Evolutionary conservation across 1,284 basidiomycete genomes (phyloP).

Genomic region (Melanopsichium pennsylvanicum): DNA sequence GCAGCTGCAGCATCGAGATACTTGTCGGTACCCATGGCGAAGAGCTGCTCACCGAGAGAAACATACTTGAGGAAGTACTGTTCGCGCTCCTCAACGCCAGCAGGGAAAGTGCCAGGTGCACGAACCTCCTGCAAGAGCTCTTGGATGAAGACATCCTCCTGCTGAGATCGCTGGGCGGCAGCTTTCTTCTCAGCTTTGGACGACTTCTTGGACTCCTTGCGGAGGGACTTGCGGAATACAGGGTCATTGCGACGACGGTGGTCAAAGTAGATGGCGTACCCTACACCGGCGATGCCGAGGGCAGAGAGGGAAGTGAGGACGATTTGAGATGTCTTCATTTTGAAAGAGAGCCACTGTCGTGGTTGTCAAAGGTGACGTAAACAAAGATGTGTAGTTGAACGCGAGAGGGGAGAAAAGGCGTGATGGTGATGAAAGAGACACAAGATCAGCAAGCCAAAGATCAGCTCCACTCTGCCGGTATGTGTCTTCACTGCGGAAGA

Average conservation of each 20-base stretch:
- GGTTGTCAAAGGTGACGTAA: background rate
- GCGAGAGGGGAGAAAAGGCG: background rate
- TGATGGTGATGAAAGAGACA: background rate
- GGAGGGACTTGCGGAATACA: constrained; percentile 86
- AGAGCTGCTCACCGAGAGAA: constrained; percentile 83
- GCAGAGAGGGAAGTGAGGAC: constrained; percentile 48
- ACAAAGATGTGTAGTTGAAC: background rate
- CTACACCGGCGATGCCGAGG: constrained; percentile 52
- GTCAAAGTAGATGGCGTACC: constrained; percentile 79
- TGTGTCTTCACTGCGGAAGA: constrained; percentile 1
- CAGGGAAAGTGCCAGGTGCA: constrained; percentile 68
- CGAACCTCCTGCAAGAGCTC: constrained; percentile 47
- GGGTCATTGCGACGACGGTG: constrained; percentile 88
- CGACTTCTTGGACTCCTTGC: constrained; percentile 73
- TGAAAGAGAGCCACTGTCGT: constrained; percentile 1
- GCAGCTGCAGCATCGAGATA: constrained; percentile 76
- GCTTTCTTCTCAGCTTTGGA: constrained; percentile 72
- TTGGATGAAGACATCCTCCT: constrained; percentile 52
- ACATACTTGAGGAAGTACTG: constrained; percentile 86
- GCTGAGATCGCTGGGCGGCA: constrained; percentile 63
- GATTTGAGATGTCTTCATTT: constrained; percentile 49
- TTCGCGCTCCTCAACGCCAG: constrained; percentile 72
- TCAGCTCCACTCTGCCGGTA: too few species aligned
- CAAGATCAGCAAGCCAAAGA: background rate
- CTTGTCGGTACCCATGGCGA: constrained; percentile 73